Base-by-base conservation (phyloP, 345 rosid species). In the Linum tenue region DNA sequence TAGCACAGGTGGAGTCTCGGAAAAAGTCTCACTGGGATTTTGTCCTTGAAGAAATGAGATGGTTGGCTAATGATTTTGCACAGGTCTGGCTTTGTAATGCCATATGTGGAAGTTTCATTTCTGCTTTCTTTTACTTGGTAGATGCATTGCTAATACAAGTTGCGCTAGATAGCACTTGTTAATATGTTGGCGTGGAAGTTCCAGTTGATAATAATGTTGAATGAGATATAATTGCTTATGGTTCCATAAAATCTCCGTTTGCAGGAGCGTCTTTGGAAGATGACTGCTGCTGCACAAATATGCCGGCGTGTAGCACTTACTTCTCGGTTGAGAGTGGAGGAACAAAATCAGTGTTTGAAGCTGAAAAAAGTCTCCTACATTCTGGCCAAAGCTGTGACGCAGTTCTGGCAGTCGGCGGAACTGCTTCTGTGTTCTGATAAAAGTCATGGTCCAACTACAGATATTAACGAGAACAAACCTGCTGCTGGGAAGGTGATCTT, bases 41-140 rank as follows among this genome's bases (percentile, higher is more conserved):
- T 79, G 94, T 95, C 76, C 94, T 95, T n/a, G 98, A 95, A 88
- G 99, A 95, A 78, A 91, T 95, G 96, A 80, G 87, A 64, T 95
- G 99, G 99, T 73, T 95, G 77, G 99, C 99, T 70, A 91, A 89
- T 82, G 99, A 95, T 79, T 86, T 95, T 84, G 86, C 89, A 1
- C 99, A 95, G 99, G 99, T 95, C 68, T 75, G 79, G 37, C 65
- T 59, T 55, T 64, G 63, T 63, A 57, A 57, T 44, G 35, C 69
- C 62, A 69, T 7, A 36, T 22, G 4, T 16, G 10, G 39, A 59
- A 22, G 12, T 59, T 59, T 59, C 10, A 1, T 37, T 10, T 59
- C 12, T 35, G 7, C 37, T 44, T 73, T 66, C 71, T 64, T 64
- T 63, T 62, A 75, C 51, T 41, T 38, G 14, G 22, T 51, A 36